Percentiles rank a stretch among this genome's conserved stretches.
phyloP scores from a whole-genome alignment of 2,329 filamentous ascomycete genomes.

The Endothia cerciana region DNA sequence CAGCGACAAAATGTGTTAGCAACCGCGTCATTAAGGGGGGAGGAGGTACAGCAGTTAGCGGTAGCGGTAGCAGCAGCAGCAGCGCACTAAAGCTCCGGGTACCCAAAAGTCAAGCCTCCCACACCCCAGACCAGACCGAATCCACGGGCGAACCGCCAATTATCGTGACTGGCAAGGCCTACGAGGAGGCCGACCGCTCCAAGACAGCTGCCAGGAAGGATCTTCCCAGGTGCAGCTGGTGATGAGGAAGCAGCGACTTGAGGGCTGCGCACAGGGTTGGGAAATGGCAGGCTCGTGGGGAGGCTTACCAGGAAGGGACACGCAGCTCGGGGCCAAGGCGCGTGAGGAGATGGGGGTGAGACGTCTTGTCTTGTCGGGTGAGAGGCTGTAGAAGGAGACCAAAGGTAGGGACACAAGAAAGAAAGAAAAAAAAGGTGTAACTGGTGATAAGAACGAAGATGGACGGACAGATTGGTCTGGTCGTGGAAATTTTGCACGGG shows the following conservation, averaged over 20 bases:
- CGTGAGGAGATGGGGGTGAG: conserved; percentile 9
- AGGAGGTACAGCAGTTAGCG: conserved; percentile 3
- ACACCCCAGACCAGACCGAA: background rate
- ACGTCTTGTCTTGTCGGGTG: conserved; percentile 11
- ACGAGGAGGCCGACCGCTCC: background rate
- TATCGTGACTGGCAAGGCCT: background rate
- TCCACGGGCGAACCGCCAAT: background rate
- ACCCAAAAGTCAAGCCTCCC: background rate
- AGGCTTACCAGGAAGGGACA: conserved; percentile 30
- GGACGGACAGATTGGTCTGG: conserved; percentile 19
- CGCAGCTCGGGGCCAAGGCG: conserved; percentile 28
- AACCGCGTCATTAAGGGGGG: conserved; percentile 17
- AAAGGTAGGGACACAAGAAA: conserved; percentile 13
- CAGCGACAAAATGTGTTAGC: conserved; percentile 19
- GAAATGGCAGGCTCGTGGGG: background rate
- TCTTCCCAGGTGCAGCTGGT: background rate
- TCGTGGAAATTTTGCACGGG: conserved; percentile 27
- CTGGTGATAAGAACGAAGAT: conserved; percentile 26
- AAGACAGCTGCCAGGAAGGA: background rate
- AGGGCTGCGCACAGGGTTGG: background rate
- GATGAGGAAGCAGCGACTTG: background rate
- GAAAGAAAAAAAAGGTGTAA: conserved; percentile 20
- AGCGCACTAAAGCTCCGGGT: conserved; percentile 3
- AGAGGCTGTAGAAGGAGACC: background rate
- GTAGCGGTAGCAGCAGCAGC: background rate